phyloP scores from a whole-genome alignment of 2,329 filamentous ascomycete species.

The Colletotrichum coccodes region DNA sequence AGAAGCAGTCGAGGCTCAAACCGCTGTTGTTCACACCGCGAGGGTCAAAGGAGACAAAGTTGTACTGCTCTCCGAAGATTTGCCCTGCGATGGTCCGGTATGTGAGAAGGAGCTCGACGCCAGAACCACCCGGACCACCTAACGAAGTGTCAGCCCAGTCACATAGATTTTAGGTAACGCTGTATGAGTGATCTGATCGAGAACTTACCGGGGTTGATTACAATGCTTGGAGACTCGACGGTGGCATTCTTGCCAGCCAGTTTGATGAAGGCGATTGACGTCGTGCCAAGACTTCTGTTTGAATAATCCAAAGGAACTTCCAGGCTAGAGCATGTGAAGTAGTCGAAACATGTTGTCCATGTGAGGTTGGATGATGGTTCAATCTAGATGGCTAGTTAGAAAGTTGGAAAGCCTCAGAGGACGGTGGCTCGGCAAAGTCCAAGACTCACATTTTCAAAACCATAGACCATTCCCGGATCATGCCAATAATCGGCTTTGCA shows the following conservation, averaged over 20 bases:
- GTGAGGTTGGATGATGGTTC: conserved; percentile 42
- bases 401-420: conserved; percentile 12
- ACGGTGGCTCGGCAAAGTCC: neutral
- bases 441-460: neutral
- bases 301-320: conserved; percentile 41
- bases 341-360: conserved; percentile 44
- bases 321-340: conserved; percentile 41
- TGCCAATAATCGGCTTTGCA: neutral
- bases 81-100: conserved; percentile 34
- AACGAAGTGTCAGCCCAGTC: neutral
- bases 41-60: conserved; percentile 53
- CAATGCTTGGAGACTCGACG: neutral
- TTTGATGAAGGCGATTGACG: neutral
- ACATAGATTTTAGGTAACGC: neutral
- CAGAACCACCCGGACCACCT: neutral
- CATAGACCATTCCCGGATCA: neutral
- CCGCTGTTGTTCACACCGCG: conserved; percentile 50
- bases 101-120: neutral
- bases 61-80: conserved; percentile 51
- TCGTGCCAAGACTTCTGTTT: neutral
- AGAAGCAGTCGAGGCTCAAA: conserved; percentile 42
- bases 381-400: conserved; percentile 38
- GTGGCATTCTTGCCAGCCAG: neutral
- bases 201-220: neutral
- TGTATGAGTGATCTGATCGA: neutral